Evolutionary conservation across 2,329 filamentous ascomycete genomes (phyloP).

Genomic region (Periconia sp.): DNA sequence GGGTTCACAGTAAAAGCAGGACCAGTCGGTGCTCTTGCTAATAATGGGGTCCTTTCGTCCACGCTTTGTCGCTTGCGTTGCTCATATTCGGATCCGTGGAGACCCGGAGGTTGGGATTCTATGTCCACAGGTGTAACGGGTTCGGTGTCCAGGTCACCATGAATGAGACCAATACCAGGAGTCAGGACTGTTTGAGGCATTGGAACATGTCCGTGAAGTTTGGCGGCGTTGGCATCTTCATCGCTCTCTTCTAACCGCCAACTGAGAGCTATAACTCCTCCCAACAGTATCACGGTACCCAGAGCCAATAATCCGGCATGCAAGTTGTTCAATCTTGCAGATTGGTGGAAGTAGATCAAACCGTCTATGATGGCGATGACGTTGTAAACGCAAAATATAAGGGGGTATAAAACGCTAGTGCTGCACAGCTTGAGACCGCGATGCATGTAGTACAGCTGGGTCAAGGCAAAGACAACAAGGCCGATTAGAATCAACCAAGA

Average conservation of each 20-base stretch:
- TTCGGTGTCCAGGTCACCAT: conserved; percentile 65
- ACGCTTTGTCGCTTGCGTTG: conserved; percentile 28
- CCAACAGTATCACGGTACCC: conserved; percentile 81
- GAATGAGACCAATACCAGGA: conserved; percentile 79
- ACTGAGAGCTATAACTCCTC: conserved; percentile 85
- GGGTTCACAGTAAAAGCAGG: conserved; percentile 25
- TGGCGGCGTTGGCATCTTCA: conserved; percentile 55
- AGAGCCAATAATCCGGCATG: conserved; percentile 81
- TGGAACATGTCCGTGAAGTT: conserved; percentile 40
- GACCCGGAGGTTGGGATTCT: conserved; percentile 31
- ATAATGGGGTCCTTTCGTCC: conserved; percentile 41
- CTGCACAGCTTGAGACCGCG: conserved; percentile 91
- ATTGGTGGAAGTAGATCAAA: conserved; percentile 93
- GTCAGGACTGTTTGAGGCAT: conserved; percentile 68
- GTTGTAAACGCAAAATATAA: conserved; percentile 99
- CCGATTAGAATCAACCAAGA: conserved; percentile 88
- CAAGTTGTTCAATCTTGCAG: conserved; percentile 72
- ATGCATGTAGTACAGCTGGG: conserved; percentile 93
- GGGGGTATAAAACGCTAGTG: conserved; percentile 91
- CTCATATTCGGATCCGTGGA: conserved; percentile 26
- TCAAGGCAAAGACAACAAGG: conserved; percentile 78
- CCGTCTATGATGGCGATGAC: conserved; percentile 97
- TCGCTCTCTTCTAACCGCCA: conserved; percentile 85
- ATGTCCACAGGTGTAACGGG: conserved; percentile 28
- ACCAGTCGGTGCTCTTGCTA: conserved; percentile 36